Evolutionary conservation across 192 early-diverging fungal species (phyloP), one percentile per base, ranked within the genome.

Genomic region (Radiomyces spectabilis): DNA sequence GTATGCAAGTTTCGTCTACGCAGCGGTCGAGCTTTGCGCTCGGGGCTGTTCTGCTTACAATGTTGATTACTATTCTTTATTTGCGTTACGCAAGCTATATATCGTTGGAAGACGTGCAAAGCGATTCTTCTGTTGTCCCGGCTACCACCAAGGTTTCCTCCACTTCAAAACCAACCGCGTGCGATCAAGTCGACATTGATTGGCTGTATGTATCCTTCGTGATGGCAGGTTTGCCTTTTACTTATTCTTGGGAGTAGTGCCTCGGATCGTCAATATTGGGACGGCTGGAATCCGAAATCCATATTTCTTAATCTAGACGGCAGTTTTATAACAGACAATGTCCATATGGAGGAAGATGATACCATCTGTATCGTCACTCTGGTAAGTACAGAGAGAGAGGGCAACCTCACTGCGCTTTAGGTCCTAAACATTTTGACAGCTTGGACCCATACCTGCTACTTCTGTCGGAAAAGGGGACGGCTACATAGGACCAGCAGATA

Each of bases 361-460:
- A 37, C 33, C 2, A 21, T 61, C n/a, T 61, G 59, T 33, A 43
- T 61, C 9, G 31, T 61, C 40, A 51, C 53, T 3, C 18, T 61
- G 24, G 59, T 61, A 61, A 53, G 43, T 35, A 29, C n/a, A 27
- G 30, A 25, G 6, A 46, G 22, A n/a, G n/a, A 42, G 5, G n/a
- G n/a, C 2, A 18, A 55, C 8, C 2, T 29, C 12, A 50, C 15
- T 29, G 21, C 21, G 8, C 4, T 44, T 31, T 19, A 32, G 7
- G 9, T 15, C 13, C 2, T 9, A 7, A 19, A 19, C 6, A 30
- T 18, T 41, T 41, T 16, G 19, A 21, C 29, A 63, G 61, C 47
- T 63, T 25, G 53, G 53, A 8, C 53, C 47, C 25, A 50, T 55
- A 35, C 61, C 61, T 35, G 61, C 61, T 1, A n/a, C 41, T 0